These are phyloP conservation scores for Zarea fungicola DNA, from an alignment of 2,329 filamentous ascomycete genomes.

Conservation along the genomic window DNA sequence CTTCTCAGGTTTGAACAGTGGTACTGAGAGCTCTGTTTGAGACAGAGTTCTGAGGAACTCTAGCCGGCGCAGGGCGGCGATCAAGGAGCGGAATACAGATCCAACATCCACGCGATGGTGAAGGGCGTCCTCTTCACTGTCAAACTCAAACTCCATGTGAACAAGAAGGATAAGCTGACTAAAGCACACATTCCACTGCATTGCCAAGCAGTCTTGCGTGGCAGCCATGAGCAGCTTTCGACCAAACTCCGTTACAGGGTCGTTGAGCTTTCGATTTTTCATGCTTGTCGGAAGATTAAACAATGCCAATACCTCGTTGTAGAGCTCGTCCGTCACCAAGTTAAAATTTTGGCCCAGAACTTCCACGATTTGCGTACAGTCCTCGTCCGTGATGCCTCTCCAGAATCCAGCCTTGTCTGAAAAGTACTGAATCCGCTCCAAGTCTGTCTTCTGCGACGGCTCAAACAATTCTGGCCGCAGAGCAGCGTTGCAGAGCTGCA, in stretches of 20 bases:
- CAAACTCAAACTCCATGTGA: slow-evolving; percentile 80
- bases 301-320: slow-evolving; percentile 44
- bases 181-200: slow-evolving; percentile 69
- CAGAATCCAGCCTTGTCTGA: slow-evolving; percentile 75
- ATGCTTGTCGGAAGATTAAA: slow-evolving; percentile 41
- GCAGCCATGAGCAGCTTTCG: slow-evolving; percentile 68
- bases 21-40: slow-evolving; percentile 50
- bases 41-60: slow-evolving; percentile 69
- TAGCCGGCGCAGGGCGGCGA: slow-evolving; percentile 65
- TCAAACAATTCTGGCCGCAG: slow-evolving; percentile 70
- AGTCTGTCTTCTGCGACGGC: slow-evolving; percentile 62
- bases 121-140: slow-evolving; percentile 63
- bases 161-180: slow-evolving; percentile 78
- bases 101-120: slow-evolving; percentile 60
- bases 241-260: slow-evolving; percentile 68
- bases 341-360: slow-evolving; percentile 62
- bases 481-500: slow-evolving; percentile 61
- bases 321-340: slow-evolving; percentile 51
- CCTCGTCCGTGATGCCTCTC: slow-evolving; percentile 75
- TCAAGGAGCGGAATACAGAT: slow-evolving; percentile 62
- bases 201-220: slow-evolving; percentile 69
- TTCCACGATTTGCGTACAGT: slow-evolving; percentile 64
- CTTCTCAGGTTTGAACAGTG: slow-evolving; percentile 37
- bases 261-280: slow-evolving; percentile 39
- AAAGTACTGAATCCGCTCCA: slow-evolving; percentile 71